Base-by-base conservation (phyloP, 371 early-diverging fungal genomes). In the Lichtheimia corymbifera region DNA sequence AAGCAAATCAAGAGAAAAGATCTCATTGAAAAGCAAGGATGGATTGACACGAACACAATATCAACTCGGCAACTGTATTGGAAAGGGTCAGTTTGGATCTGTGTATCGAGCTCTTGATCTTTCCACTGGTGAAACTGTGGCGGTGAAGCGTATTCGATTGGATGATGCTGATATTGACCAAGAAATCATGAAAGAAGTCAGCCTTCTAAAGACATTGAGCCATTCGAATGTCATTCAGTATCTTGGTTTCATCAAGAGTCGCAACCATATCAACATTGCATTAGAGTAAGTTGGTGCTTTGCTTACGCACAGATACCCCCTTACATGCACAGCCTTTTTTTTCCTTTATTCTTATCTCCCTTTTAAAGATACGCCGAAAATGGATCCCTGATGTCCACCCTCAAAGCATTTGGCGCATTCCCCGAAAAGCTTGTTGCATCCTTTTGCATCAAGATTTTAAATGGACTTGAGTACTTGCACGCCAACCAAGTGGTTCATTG, bases 401-500 rank as follows among this genome's bases (percentile, higher is more conserved):
- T 90, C 35, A 93, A 91, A 72, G 89, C 89, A 55, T 98, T 95
- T 79, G 97, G 97, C 4, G 80, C 85, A 27, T 92, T 98, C 56
- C 92, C 96, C 1, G 99, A 98, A 72, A 90, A 88, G 52, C 84
- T 99, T 27, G 93, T 96, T 12, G 82, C 91, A 4, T 85, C 93
- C 0, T 98, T 97, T 75, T 88, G 92, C 5, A 83, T 85, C 53
- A 97, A 98, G 76, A 94, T 96, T 14, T 77, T 97, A 9, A 86
- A 91, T 17, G 98, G 93, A 0, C 84, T 99, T 22, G 77, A 87
- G 3, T 99, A 96, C 73, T 81, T 99, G 17, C 99, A 99, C 68
- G 89, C 86, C 7, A 89, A 93, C 69, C 20, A 87, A 71, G 90
- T 91, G 0, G 88, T 91, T 12, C 99, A 99, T 72, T 88, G 99